Conservation (phyloP, 2,329 filamentous ascomycete genomes). For the Penicillium hordei region DNA sequence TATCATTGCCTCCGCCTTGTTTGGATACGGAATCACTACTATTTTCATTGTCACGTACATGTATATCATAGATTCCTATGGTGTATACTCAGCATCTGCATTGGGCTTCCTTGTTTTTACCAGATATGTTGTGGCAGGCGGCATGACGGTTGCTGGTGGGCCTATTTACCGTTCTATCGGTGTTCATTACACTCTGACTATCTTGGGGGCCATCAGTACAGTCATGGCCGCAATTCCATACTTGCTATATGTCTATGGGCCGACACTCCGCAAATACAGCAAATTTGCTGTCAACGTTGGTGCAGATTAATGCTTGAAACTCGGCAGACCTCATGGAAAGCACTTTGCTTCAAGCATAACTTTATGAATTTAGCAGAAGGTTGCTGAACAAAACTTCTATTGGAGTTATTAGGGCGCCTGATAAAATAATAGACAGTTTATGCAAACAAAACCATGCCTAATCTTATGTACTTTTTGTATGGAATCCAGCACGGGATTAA, state of each 20-base stretch:
- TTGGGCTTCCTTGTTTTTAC: constrained; percentile 44
- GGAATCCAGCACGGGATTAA: too few species aligned
- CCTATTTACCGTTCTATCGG: constrained; percentile 42
- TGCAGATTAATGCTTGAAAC: background rate
- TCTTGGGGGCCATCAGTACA: constrained; percentile 38
- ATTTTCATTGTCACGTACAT: constrained; percentile 53
- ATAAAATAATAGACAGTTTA: background rate
- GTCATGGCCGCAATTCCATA: constrained; percentile 44
- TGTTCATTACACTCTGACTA: constrained; percentile 41
- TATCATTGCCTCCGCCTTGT: constrained; percentile 50
- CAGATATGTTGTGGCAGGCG: constrained; percentile 42
- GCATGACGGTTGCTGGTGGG: constrained; percentile 31
- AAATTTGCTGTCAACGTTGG: background rate
- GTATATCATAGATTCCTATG: constrained; percentile 60
- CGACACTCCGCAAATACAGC: constrained; percentile 6
- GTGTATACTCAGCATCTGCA: constrained; percentile 50
- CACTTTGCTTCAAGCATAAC: too few species aligned
- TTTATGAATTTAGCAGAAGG: background rate
- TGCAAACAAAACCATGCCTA: background rate
- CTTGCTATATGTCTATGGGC: constrained; percentile 15
- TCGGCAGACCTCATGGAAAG: background rate
- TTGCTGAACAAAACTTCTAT: background rate
- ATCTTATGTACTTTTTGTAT: background rate
- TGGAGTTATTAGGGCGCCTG: background rate
- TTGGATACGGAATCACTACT: constrained; percentile 51